Base-by-base conservation (phyloP, 768 basidiomycete species). In the Termitomyces sp. region DNA sequence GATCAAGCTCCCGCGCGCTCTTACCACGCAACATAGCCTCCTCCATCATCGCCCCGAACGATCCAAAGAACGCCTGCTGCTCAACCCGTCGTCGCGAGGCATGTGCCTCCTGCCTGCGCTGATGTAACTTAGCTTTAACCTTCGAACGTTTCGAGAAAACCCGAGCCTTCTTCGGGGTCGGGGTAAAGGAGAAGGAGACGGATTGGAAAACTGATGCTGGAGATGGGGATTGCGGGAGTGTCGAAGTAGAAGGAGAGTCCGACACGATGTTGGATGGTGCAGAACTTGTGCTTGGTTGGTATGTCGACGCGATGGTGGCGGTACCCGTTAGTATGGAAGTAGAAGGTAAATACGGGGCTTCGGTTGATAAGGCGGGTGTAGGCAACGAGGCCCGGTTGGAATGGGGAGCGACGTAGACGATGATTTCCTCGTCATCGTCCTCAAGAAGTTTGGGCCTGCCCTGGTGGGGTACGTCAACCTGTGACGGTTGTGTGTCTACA, bases 341-440 rank as follows among this genome's bases (percentile, higher is more conserved):
- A 25, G 52, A 27, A 43, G 65, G 41, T 15, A 63, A 31, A 33
- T 58, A 36, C 7, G 53, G 39, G 11, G 50, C 32, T 44, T 53
- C 40, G 33, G 52, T 18, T 15, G 15, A 13, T 40, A 38, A 51
- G 56, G 46, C 29, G 2, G 62, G 42, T 16, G 54, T 56, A 5
- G 41, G 52, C 25, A n/a, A n/a, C n/a, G 57, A 54, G 27, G 63
- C 44, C 1, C 65, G 61, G 1, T 86, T 80, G 5, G 88, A 89
- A 62, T 88, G 80, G 0, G 89, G 89, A 0, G 88, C 88, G 23
- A 83, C 84, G 62, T 91, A 91, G 10, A 91, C 88, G 52, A 91
- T 90, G 4, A 80, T 64, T 53, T 91, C 89, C 18, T 88, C 86
- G 29, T 84, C 83, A 27, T 74, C 75, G 12, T 70, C 68, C 9